A percentile compares a stretch with the other conserved stretches of the same genome.
phyloP scores from a whole-genome alignment of 768 basidiomycete genomes.

The Daedaleopsis sinensis region DNA sequence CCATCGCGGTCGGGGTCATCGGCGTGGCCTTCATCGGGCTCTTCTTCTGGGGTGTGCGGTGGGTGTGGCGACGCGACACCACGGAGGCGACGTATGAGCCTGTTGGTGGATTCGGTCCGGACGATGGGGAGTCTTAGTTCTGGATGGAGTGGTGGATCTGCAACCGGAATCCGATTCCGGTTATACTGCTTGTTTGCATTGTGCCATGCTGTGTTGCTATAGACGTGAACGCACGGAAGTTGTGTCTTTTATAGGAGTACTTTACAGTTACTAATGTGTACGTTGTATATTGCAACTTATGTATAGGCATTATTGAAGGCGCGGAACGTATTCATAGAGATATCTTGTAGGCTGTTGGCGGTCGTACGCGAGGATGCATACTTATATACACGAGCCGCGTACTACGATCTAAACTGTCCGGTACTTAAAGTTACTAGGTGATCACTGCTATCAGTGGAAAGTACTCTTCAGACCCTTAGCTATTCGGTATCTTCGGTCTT shows the following conservation, averaged over 20 bases:
- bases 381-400: neutral
- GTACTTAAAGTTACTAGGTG: too few species aligned
- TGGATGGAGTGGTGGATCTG: neutral
- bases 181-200: neutral
- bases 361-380: neutral
- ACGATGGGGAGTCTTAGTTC: constrained; percentile 43
- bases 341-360: neutral
- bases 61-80: constrained; percentile 72
- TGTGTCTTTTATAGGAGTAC: neutral
- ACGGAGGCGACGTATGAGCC: constrained; percentile 92
- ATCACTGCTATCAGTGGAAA: too few species aligned
- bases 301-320: neutral
- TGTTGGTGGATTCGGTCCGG: constrained; percentile 73
- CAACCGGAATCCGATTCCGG: too few species aligned
- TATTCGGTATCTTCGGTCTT: neutral
- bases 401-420: neutral
- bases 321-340: neutral
- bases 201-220: constrained; percentile 9
- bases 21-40: constrained; percentile 63
- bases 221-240: constrained; percentile 6
- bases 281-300: constrained; percentile 9
- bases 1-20: constrained; percentile 58
- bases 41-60: constrained; percentile 75
- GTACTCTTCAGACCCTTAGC: too few species aligned
- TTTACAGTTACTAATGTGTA: constrained; percentile 18